Conservation (phyloP, 345 rosid species). For the Carallia brachiata region DNA sequence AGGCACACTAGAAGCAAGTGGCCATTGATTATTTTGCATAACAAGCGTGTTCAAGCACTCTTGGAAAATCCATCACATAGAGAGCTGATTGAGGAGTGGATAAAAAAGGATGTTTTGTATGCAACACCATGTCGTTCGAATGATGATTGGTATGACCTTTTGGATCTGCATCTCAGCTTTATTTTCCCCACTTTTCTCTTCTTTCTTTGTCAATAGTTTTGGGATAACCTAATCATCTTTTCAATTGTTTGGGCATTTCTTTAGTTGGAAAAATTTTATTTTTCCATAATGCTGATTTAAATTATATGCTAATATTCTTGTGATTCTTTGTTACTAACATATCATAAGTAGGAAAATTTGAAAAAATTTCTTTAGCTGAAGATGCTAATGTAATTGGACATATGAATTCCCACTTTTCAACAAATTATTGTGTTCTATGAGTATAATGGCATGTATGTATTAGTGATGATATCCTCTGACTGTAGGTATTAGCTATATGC, state of each 20-base stretch:
- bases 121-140: slow-evolving; percentile 84
- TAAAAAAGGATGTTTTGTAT: slow-evolving; percentile 52
- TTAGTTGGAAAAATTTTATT: no score
- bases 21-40: slow-evolving; percentile 79
- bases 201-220: no score
- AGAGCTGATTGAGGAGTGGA: slow-evolving; percentile 67
- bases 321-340: neutral
- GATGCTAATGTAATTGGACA: neutral
- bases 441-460: neutral
- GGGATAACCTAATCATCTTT: no score
- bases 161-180: no score
- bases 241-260: no score
- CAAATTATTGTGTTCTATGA: neutral
- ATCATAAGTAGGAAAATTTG: neutral
- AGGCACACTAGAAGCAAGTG: slow-evolving; percentile 49
- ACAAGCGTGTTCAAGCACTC: slow-evolving; percentile 61
- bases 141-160: slow-evolving; percentile 69
- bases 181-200: no score
- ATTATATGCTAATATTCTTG: no score
- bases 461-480: neutral
- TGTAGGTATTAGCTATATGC: slow-evolving; percentile 91
- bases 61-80: slow-evolving; percentile 49
- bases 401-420: neutral
- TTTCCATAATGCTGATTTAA: no score
- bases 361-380: no score